Evolutionary conservation across 257 asterid species (phyloP), one percentile per base, ranked within the genome.

Genomic region (Solanum sejunctum): DNA sequence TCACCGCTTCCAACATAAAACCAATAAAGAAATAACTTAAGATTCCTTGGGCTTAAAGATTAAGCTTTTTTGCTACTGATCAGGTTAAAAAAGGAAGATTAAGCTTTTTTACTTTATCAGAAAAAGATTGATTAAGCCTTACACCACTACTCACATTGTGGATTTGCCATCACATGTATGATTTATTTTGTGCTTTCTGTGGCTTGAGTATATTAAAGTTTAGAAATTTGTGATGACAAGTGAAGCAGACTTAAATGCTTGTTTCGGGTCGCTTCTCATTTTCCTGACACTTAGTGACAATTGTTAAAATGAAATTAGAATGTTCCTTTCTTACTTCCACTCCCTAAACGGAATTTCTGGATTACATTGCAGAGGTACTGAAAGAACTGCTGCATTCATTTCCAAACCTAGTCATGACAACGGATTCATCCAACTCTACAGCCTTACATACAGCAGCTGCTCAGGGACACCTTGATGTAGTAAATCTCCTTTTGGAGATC

Each of bases 361-460:
- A 41, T 61, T 64, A 47, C 80, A 87, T 83, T 89, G 85, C 97
- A 97, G 99, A 94, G 61, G 94, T 97, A 86, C 89, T 97, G 80
- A 93, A 90, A 87, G 97, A 95, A 86, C 91, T 97, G 78, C 87
- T 93, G 70, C 88, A 86, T n/a, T 85, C 86, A 57, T 92, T 93
- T 84, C 99, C 99, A 3, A 93, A 93, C 87, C 91, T 95, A 17
- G 93, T 88, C 85, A 94, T 97, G 98, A 92, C 99, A 12, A 94
- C 98, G 26, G 98, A 95, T 86, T 84, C 92, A 20, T 85, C 94
- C 72, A 97, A 97, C 87, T 93, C 98, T 2, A 97, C 99, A 2
- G 95, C 98, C 63, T 89, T 97, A 63, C 99, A 97, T 84, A 97
- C 99, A 41, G 99, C 98, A 54, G 98, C 98, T 83, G 98, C 98